These are phyloP conservation scores for Collybia sordida DNA, from an alignment of 768 basidiomycete genomes.

Conservation along the genomic window DNA sequence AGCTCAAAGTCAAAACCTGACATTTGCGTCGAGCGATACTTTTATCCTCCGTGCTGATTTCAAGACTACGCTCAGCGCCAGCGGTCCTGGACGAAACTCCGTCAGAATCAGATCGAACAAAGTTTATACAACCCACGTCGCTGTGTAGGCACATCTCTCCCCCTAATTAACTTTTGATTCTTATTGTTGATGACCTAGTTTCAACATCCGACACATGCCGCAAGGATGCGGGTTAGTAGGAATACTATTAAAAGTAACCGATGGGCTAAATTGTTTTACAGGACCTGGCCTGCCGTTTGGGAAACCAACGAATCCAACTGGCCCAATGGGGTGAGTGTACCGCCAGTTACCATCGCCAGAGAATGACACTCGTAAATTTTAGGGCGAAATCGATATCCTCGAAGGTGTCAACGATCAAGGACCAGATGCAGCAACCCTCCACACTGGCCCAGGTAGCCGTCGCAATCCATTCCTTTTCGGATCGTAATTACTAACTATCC, in stretches of 20 bases:
- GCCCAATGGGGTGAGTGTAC: conserved; percentile 36
- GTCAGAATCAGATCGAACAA: conserved; percentile 54
- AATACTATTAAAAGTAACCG: conserved; percentile 2
- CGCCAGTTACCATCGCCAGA: no score
- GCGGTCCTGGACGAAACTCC: conserved; percentile 52
- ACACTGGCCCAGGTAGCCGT: conserved; percentile 30
- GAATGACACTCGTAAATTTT: not conserved
- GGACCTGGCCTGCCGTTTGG: conserved; percentile 54
- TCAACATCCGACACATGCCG: conserved; percentile 54
- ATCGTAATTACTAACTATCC: conserved; percentile 13
- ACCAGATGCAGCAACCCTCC: conserved; percentile 35
- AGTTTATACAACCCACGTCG: conserved; percentile 50
- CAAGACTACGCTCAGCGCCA: conserved; percentile 41
- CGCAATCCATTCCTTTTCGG: conserved; percentile 41
- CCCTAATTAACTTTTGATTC: not conserved
- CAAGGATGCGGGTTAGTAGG: conserved; percentile 52
- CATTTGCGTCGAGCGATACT: conserved; percentile 44
- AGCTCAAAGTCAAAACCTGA: conserved; percentile 49
- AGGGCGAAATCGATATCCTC: conserved; percentile 28
- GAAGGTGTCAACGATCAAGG: conserved; percentile 40
- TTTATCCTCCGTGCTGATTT: conserved; percentile 56
- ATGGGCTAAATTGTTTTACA: conserved; percentile 5
- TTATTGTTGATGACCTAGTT: conserved; percentile 18
- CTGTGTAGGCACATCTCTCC: conserved; percentile 39
- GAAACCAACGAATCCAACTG: conserved; percentile 48